phyloP scores from a whole-genome alignment of 345 rosid species.

The Eucalyptus marginata region DNA sequence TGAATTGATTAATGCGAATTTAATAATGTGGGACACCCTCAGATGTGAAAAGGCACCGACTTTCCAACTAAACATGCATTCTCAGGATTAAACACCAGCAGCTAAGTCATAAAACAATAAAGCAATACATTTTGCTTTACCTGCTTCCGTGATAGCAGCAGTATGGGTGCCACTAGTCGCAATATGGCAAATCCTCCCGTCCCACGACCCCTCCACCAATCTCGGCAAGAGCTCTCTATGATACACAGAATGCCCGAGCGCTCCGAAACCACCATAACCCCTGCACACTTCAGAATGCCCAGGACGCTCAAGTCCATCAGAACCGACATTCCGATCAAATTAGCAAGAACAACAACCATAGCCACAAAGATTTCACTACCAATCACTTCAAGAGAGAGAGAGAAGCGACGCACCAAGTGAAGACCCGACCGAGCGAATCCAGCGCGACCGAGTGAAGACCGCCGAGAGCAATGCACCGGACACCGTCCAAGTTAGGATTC shows the following conservation, averaged over 20 bases:
- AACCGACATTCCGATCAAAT: not conserved
- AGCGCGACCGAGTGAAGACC: constrained; percentile 84
- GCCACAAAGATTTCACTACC: not conserved
- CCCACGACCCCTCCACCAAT: constrained; percentile 68
- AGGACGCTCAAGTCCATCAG: constrained; percentile 2
- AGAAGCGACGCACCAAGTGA: constrained; percentile 54
- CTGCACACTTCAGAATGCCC: constrained; percentile 38
- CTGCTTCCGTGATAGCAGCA: constrained; percentile 74
- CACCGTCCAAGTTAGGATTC: constrained; percentile 51
- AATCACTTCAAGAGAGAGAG: not conserved
- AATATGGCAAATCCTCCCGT: constrained; percentile 36
- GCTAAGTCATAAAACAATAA: not conserved
- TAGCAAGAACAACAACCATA: not conserved
- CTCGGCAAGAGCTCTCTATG: constrained; percentile 73
- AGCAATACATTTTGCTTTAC: constrained; percentile 6
- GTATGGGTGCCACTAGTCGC: constrained; percentile 87
- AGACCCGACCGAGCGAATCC: constrained; percentile 51
- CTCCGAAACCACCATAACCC: constrained; percentile 99
- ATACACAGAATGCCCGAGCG: constrained; percentile 87
- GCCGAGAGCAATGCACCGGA: constrained; percentile 53
- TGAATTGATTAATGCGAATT: not conserved
- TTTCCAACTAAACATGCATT: not conserved
- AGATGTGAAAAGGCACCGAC: not conserved
- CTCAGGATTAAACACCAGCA: not conserved
- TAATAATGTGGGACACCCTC: not conserved